Evolutionary conservation across 1,284 basidiomycete genomes (phyloP).

Genomic region (Inonotus obliquus): DNA sequence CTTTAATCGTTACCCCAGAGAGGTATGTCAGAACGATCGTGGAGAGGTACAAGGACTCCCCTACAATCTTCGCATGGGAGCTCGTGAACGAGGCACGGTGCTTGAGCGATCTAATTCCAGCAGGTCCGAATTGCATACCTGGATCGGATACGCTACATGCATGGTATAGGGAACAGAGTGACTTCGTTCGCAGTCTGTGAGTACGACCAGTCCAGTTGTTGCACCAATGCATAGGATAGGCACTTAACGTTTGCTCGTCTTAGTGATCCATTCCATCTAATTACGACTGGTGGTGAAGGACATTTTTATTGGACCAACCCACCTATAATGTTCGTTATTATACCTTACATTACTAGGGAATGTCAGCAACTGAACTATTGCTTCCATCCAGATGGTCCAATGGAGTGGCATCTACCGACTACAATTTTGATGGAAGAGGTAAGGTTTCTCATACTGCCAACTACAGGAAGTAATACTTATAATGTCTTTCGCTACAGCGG

Average conservation of each 20-base stretch:
- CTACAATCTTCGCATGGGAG: conserved; percentile 55
- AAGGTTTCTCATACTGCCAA: background rate
- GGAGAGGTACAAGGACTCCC: conserved; percentile 48
- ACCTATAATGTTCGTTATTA: conserved; percentile 30
- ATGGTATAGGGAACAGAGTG: conserved; percentile 49
- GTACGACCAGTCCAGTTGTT: conserved; percentile 20
- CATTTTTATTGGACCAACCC: conserved; percentile 47
- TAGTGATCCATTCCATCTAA: conserved; percentile 46
- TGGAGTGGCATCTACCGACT: conserved; percentile 41
- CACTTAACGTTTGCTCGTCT: background rate
- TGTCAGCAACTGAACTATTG: background rate
- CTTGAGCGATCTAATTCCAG: conserved; percentile 40
- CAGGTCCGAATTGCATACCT: conserved; percentile 43
- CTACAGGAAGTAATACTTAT: background rate
- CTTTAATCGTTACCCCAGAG: conserved; percentile 29
- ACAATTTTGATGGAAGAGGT: conserved; percentile 55
- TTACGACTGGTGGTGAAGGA: conserved; percentile 55
- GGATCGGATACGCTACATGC: conserved; percentile 41
- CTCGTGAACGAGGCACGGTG: conserved; percentile 57
- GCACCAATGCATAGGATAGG: background rate
- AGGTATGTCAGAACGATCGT: conserved; percentile 50
- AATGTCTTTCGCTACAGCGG: conserved; percentile 31
- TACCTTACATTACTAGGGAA: background rate
- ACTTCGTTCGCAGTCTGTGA: conserved; percentile 47
- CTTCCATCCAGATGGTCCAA: conserved; percentile 39